Percentiles rank a stretch among this genome's conserved stretches.
Evolutionary conservation across 106 monocot species (phyloP).

Genomic region (Dendrobium nobile): DNA sequence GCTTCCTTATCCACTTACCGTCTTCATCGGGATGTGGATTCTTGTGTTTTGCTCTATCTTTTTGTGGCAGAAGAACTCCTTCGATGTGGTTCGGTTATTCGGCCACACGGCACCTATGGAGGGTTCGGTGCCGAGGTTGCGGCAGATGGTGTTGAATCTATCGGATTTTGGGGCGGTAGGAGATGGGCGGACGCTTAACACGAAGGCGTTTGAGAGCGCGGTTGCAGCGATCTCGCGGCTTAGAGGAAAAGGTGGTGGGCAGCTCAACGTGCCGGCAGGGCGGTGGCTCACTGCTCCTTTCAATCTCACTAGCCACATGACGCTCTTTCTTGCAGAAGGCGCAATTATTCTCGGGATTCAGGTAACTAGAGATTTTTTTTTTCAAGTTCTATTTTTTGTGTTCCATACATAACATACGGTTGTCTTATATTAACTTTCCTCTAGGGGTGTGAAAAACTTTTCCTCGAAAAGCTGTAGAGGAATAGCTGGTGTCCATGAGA

Average conservation of each 20-base stretch:
- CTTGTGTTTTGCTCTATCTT: conserved; percentile 31
- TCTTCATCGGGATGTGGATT: conserved; percentile 37
- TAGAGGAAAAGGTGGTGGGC: conserved; percentile 38
- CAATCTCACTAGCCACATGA: conserved; percentile 76
- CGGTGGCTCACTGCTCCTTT: conserved; percentile 69
- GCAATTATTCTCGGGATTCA: conserved; percentile 53
- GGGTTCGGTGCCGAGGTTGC: conserved; percentile 15
- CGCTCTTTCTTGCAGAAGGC: conserved; percentile 66
- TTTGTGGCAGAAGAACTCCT: conserved; percentile 38
- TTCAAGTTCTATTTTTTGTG: not conserved
- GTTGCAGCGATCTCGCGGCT: conserved; percentile 39
- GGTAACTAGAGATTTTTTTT: conserved; percentile 20
- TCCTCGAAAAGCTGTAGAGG: too few relatives aligned
- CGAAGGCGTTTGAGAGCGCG: conserved; percentile 54
- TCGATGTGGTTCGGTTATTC: conserved; percentile 18
- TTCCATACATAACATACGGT: not conserved
- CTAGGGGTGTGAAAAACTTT: too few relatives aligned
- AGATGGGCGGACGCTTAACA: conserved; percentile 35
- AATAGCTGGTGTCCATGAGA: too few relatives aligned
- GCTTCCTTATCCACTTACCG: conserved; percentile 8
- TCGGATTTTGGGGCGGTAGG: conserved; percentile 42
- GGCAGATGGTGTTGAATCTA: conserved; percentile 29
- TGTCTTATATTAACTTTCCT: too few relatives aligned
- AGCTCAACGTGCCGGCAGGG: conserved; percentile 57
- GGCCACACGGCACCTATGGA: not conserved